Evolutionary conservation across 371 early-diverging fungal genomes (phyloP), one percentile per base, ranked within the genome.

Genomic region (Mortierella sp.): DNA sequence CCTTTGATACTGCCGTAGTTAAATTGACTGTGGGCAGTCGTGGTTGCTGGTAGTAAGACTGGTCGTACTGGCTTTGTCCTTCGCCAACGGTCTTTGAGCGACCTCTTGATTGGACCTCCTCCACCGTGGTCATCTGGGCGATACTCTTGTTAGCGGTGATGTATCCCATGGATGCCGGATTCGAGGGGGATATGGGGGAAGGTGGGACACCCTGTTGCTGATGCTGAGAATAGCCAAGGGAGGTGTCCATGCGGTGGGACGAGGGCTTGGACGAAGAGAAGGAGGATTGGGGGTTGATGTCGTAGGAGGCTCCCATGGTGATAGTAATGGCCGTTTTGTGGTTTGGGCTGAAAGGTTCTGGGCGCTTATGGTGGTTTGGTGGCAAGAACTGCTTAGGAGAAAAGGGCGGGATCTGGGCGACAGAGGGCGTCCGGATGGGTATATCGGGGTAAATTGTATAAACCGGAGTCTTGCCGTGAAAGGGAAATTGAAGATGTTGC

Each of bases 371-470:
- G 45, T 67, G 43, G 64, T 55, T 8, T 24, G 69, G 55, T 24
- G 69, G 48, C 2, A 47, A 53, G 47, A 79, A 11, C 43, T 79
- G 69, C 13, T 76, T 66, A 2, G 76, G 73, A 4, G 80, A 76
- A 29, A 40, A 34, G 47, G 78, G 71, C 2, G 64, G 69, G 39
- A 52, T 50, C 24, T 53, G 73, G 47, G 58, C 2, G 40, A 53
- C 50, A 7, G 70, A 71, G 19, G 74, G 65, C 71, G 41, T 34
- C 43, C 55, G 41, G 24, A 66, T 40, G 29, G 75, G 80, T 16
- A 64, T 69, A 65, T 80, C 80, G 1, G 82, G 82, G 31, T 81
- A 81, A 55, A 81, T 74, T 14, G 77, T 77, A 40, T 74, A 81
- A 24, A 71, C 70, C 48, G 64, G 72, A 40, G 72, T 26, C 58